phyloP scores from a whole-genome alignment of 148 eudicot genomes.

The Nyssa sinensis region DNA sequence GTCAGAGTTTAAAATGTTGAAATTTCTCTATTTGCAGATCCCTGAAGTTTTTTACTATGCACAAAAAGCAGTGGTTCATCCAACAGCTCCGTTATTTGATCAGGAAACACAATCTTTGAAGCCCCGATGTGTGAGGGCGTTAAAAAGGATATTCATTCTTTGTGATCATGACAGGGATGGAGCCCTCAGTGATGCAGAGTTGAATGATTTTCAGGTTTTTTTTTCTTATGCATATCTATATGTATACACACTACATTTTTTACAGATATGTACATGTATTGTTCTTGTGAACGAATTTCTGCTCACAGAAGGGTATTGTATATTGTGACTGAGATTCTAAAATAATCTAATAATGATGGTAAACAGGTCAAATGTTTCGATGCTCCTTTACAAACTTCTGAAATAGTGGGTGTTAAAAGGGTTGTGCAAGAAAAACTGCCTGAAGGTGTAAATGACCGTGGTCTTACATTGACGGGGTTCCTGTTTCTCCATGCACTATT shows the following conservation, averaged over 20 bases:
- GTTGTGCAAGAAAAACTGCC: constrained; percentile 78
- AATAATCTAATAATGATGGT: constrained; percentile 3
- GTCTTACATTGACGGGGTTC: constrained; percentile 81
- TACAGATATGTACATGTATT: neutral
- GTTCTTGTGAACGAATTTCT: neutral
- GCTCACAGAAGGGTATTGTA: neutral
- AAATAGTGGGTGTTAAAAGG: constrained; percentile 76
- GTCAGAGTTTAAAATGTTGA: neutral
- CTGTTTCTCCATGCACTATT: constrained; percentile 78
- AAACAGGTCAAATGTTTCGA: constrained; percentile 80
- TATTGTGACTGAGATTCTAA: neutral
- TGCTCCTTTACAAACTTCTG: constrained; percentile 87
- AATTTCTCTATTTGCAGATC: constrained; percentile 40
- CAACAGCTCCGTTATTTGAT: constrained; percentile 71
- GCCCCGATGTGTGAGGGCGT: constrained; percentile 73
- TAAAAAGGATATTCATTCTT: constrained; percentile 73
- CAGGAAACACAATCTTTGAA: constrained; percentile 70
- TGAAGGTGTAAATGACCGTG: constrained; percentile 68
- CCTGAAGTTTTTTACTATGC: constrained; percentile 85
- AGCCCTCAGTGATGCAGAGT: constrained; percentile 71
- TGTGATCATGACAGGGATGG: constrained; percentile 79
- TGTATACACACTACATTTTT: neutral
- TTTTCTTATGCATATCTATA: neutral
- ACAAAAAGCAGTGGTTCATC: constrained; percentile 83
- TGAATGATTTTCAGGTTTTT: constrained; percentile 77